A percentile compares a stretch with the other conserved stretches of the same genome.
These are phyloP conservation scores for Globisporangium canariense DNA, from an alignment of 352 stramenopile species.

Conservation along the genomic window DNA sequence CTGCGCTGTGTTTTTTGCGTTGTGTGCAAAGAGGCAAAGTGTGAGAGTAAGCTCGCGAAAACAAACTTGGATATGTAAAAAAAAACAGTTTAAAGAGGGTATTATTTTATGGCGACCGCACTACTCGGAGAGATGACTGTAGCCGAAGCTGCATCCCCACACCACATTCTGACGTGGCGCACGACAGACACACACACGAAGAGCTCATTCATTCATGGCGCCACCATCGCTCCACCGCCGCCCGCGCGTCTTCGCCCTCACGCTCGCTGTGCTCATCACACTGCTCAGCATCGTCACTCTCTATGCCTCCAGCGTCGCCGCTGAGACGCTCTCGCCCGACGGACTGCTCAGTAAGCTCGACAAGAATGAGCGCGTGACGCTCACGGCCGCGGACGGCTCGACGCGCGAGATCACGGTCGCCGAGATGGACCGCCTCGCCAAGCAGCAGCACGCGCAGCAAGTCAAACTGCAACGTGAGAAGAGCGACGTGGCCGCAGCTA, in stretches of 20 bases:
- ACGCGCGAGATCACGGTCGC: conserved; percentile 41
- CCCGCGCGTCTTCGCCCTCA: not conserved
- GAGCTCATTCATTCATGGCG: not conserved
- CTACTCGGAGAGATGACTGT: too few species aligned
- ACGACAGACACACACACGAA: not conserved
- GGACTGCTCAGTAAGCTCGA: conserved; percentile 14
- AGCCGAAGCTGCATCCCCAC: not conserved
- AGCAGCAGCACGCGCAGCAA: conserved; percentile 31
- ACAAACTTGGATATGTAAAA: too few species aligned
- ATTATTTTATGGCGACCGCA: too few species aligned
- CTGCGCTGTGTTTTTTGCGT: too few species aligned
- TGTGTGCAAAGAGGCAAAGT: too few species aligned
- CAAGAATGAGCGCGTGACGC: conserved; percentile 23
- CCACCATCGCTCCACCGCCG: not conserved
- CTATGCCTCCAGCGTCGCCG: not conserved
- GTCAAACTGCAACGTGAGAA: conserved; percentile 25
- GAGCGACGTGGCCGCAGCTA: not conserved
- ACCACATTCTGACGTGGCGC: not conserved
- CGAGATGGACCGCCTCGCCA: conserved; percentile 37
- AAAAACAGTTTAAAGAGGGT: too few species aligned
- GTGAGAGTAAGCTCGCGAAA: too few species aligned
- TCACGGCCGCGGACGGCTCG: conserved; percentile 42
- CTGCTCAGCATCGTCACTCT: not conserved
- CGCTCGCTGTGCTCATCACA: not conserved
- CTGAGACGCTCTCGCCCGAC: conserved; percentile 11